Base-by-base conservation (phyloP, 768 basidiomycete genomes). In the Russula griseocarnosa region DNA sequence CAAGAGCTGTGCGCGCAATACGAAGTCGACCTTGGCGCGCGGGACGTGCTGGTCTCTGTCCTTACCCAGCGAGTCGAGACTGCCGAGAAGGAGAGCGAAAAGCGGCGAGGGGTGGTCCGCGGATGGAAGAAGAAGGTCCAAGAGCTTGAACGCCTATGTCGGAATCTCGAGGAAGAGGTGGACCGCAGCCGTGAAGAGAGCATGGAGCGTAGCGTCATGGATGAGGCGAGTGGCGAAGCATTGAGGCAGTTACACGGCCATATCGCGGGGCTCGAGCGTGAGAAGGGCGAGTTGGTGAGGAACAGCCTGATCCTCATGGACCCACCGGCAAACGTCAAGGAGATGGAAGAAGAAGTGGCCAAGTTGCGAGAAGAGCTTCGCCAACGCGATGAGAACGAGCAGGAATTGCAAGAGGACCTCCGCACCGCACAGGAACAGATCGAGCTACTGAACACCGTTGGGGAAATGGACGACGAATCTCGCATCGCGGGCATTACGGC, bases 161-260 rank as follows among this genome's bases (percentile, higher is more conserved):
- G 84, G 18, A 75, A 78, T 61, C 78, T 88, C 34, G 89, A 96
- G 77, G 93, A 95, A 71, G 90, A 95, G 71, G 89, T 95, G 32
- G 95, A 98, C 65, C 79, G 83, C 8, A 88, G 88, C 49, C 80
- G 93, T 46, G 86, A 90, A 68, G 90, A 91, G 70, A 90, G 87
- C 69, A 77, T 92, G 73, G 88, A 90, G 64, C 78, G 86, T 22
- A 90, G 92, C 66, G 76, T 95, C 46, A 94, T 96, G 80, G 89
- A 90, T 69, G 87, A 86, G 67, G 87, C 90, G 1, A 90, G 88
- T 63, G 82, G 87, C 2, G 86, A 86, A 73, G 92, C 87, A 34
- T 77, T 98, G 70, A 80, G 90, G 51, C 85, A 85, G 75, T 80
- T 97, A 50, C 91, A 98, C 70, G 75, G 81, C 6, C 87, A 90